A percentile compares a stretch with the other conserved stretches of the same genome.
phyloP scores from a whole-genome alignment of 257 asterid species.

The Nicotiana obtusifolia region DNA sequence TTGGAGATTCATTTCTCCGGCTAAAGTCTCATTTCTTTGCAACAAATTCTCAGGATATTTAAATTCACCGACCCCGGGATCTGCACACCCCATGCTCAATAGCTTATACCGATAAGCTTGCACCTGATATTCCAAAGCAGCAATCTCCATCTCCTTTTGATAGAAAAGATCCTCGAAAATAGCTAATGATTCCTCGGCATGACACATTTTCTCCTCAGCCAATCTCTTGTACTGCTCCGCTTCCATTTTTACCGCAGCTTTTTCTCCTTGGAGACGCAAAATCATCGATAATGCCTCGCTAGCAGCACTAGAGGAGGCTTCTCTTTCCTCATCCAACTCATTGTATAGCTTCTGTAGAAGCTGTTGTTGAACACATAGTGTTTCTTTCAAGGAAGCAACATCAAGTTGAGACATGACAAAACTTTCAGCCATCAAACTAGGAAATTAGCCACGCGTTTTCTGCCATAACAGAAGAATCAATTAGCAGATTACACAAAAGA shows the following conservation, averaged over 20 bases:
- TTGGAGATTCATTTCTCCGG: slow-evolving; percentile 25
- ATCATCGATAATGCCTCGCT: slow-evolving; percentile 79
- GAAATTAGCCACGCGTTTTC: not conserved
- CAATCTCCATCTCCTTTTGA: slow-evolving; percentile 87
- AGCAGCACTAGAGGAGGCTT: slow-evolving; percentile 78
- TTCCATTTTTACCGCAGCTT: slow-evolving; percentile 80
- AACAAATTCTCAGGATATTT: slow-evolving; percentile 45
- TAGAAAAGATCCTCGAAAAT: slow-evolving; percentile 71
- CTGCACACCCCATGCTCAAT: slow-evolving; percentile 58
- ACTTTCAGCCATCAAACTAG: slow-evolving; percentile 40
- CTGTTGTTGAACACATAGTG: slow-evolving; percentile 68
- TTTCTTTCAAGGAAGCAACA: slow-evolving; percentile 44
- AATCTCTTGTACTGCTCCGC: slow-evolving; percentile 85
- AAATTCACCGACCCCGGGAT: slow-evolving; percentile 45
- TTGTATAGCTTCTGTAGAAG: slow-evolving; percentile 71
- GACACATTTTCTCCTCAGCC: slow-evolving; percentile 79
- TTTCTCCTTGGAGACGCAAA: slow-evolving; percentile 81
- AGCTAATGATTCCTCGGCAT: slow-evolving; percentile 76
- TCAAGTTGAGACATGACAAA: slow-evolving; percentile 36
- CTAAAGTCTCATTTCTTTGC: slow-evolving; percentile 40
- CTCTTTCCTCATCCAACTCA: slow-evolving; percentile 87
- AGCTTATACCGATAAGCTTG: slow-evolving; percentile 62
- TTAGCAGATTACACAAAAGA: not conserved
- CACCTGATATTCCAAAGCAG: slow-evolving; percentile 70
- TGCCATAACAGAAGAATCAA: slow-evolving; percentile 4